Base-by-base conservation (phyloP, 768 basidiomycete genomes). In the Agaricus blazei region DNA sequence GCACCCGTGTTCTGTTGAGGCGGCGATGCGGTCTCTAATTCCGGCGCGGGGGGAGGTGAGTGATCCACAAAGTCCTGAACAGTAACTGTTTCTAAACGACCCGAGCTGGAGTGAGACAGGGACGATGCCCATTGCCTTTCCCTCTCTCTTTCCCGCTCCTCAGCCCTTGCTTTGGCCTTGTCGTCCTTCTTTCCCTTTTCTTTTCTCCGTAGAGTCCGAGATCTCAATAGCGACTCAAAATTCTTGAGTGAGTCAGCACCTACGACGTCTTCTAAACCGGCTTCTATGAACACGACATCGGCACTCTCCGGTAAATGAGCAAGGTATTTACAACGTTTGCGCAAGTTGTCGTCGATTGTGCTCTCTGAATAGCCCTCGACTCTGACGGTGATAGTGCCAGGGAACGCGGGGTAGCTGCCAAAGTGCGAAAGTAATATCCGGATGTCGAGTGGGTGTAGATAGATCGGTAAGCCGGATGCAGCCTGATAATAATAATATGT, bases 401-500 rank as follows among this genome's bases (percentile, higher is more conserved):
- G 96, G 71, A 98, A 93, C 1, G 85, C 79, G 1, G 86, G 72
- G 63, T 98, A 98, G 59, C 76, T 78, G 64, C 78, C 78, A 70
- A 85, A 98, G 66, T 95, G 88, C 11, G 91, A 81, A 42, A 94
- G 76, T 26, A 99, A 78, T 58, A 97, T 93, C 70, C 86, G 88
- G 70, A 97, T 98, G 67, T 99, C 96, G 29, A 99, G 80, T 2
- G 96, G 96, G 64, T 97, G 93, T 9, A 99, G 82, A 76, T 90
- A 99, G 61, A 97, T 79, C 9, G 93, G 89, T 54, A 90, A 77
- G 11, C 97, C 97, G 1, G 91, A 90, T 0, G 92, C 84, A 15
- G 93, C 89, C 68, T 98, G 97, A 68, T 98, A 99, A 70, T 89
- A 99, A 67, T 89, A 94, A 72, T 96, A 99, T 8, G 92, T 88